Percentiles rank a stretch among this genome's conserved stretches.
Evolutionary conservation across 495 filamentous ascomycete species (phyloP).

Genomic region (Penicillium pancosmium): DNA sequence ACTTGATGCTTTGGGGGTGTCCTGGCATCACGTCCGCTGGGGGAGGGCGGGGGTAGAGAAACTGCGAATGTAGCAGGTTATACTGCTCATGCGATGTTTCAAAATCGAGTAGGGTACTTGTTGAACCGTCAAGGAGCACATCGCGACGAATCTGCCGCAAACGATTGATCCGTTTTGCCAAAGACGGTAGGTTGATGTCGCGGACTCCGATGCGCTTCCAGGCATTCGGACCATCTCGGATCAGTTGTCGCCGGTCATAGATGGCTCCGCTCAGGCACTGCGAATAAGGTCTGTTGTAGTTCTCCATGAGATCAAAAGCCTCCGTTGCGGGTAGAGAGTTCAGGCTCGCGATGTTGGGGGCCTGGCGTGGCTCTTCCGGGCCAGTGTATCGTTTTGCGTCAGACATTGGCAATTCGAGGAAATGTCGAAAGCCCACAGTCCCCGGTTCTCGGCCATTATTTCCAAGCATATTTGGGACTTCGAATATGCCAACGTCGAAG

Average conservation of each 20-base stretch:
- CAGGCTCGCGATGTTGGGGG: conserved; percentile 36
- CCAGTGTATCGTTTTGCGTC: conserved; percentile 56
- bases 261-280: conserved; percentile 37
- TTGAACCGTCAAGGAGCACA: conserved; percentile 33
- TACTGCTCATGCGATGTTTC: conserved; percentile 48
- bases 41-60: conserved; percentile 42
- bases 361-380: conserved; percentile 29
- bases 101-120: conserved; percentile 45
- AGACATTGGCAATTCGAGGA: conserved; percentile 66
- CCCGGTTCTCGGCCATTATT: conserved; percentile 71
- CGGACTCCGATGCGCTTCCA: conserved; percentile 50
- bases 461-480: conserved; percentile 74
- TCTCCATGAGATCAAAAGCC: conserved; percentile 43
- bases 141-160: conserved; percentile 45
- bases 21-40: conserved; percentile 25
- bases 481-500: conserved; percentile 61
- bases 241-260: conserved; percentile 38
- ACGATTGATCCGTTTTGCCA: conserved; percentile 48
- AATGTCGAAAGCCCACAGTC: conserved; percentile 73
- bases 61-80: conserved; percentile 46
- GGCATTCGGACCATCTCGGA: conserved; percentile 36
- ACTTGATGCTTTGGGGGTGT: conserved; percentile 45
- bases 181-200: conserved; percentile 33
- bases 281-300: conserved; percentile 37
- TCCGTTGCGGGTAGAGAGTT: conserved; percentile 33